Evolutionary conservation across 441 rosid genomes (phyloP), one percentile per base, ranked within the genome.

Genomic region (Populus trichocarpa): DNA sequence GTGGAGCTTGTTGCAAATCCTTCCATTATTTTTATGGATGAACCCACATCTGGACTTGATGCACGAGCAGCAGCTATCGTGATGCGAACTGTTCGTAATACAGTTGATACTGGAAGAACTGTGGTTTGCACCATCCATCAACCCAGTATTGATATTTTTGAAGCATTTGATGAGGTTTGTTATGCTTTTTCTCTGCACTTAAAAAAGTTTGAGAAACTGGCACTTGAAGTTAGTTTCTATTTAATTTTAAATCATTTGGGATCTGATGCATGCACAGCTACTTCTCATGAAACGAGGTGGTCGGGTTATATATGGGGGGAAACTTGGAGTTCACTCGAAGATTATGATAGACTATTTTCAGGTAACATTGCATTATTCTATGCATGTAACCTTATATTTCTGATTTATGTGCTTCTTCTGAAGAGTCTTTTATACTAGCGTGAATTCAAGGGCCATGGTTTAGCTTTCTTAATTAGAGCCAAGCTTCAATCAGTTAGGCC

Each of bases 1-100:
- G 98, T 94, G 79, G 99, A 96, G 90, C 93, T 96, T 77, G 98
- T 94, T 36, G 99, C 98, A 59, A 96, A 96, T 78, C 99, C 99
- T 33, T 92, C 98, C 23, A 91, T 96, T 72, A 90, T 96, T 70
- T 96, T 93, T 82, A 96, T 96, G 98, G 99, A 96, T 84, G 99
- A 96, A 80, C 99, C 99, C 33, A 96, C 98, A 32, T 96, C 99
- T 76, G 98, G 99, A 71, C 95, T 96, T 78, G 99, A 94, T 87
- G 98, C 99, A 63, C 88, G 98, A 69, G 99, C 98, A 72, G 99
- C 99, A 22, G 97, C 99, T 71, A 92, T 96, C 76, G 99, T 96
- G 80, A 96, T 96, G 99, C 85, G 99, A 82, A 90, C 99, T 64
- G 93, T 96, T 70, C 95, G 98, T 70, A 96, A 96, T 78, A 96